These are phyloP conservation scores for Knoxia roxburghii DNA, from an alignment of 257 asterid genomes.

Conservation along the genomic window DNA sequence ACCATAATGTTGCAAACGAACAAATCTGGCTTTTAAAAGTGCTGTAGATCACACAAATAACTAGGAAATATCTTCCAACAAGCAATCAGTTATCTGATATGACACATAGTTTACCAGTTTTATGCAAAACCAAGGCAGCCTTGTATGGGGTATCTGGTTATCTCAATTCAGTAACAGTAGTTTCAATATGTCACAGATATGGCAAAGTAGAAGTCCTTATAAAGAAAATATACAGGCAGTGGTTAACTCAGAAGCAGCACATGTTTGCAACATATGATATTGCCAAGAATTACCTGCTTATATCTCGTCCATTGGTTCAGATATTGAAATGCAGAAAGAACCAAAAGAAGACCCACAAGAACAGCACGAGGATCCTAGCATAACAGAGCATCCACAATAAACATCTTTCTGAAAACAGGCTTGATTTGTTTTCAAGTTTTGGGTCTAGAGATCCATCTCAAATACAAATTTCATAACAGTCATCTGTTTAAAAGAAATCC, in stretches of 20 bases:
- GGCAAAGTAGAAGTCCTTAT: background rate
- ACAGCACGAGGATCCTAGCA: conserved; percentile 92
- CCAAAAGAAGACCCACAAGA: conserved; percentile 82
- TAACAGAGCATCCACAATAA: conserved; percentile 11
- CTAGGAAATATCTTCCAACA: background rate
- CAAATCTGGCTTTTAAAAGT: no score
- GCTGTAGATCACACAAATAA: no score
- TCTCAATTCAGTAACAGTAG: background rate
- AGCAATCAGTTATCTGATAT: background rate
- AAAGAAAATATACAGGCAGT: background rate
- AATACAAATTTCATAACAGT: background rate
- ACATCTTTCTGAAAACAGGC: background rate
- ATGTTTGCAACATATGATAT: background rate
- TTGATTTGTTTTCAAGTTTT: no score
- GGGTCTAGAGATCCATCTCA: no score
- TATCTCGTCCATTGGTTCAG: conserved; percentile 90
- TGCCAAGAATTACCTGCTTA: conserved; percentile 55
- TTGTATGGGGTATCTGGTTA: background rate
- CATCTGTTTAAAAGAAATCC: background rate
- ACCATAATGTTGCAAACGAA: background rate
- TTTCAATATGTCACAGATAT: background rate
- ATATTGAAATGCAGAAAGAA: conserved; percentile 86
- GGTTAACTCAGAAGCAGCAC: background rate
- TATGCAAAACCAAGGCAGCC: background rate
- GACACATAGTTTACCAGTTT: background rate